Evolutionary conservation across 306 rosid species (phyloP).

Genomic region (Malus domestica): DNA sequence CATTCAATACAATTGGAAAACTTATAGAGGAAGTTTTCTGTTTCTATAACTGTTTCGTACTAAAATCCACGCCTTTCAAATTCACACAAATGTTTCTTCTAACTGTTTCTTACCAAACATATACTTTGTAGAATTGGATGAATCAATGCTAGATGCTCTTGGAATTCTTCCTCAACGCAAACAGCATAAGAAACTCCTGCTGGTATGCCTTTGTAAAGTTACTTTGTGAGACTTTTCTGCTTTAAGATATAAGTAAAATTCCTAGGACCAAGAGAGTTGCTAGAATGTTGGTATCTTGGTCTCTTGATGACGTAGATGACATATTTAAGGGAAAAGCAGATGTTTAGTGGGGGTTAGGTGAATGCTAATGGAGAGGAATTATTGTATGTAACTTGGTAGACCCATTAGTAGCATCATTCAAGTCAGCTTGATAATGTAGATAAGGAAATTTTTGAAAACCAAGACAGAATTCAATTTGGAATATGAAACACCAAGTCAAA

Average conservation of each 20-base stretch:
- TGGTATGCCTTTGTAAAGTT: constrained; percentile 45
- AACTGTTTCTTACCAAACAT: constrained; percentile 20
- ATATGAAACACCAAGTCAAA: neutral
- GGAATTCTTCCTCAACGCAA: constrained; percentile 96
- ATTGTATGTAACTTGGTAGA: neutral
- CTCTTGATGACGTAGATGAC: neutral
- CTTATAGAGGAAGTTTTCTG: no score
- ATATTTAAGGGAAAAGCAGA: neutral
- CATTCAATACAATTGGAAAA: no score
- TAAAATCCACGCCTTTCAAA: neutral
- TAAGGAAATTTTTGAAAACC: neutral
- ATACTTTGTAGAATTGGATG: constrained; percentile 65
- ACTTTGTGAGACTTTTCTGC: neutral
- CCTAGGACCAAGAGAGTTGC: neutral
- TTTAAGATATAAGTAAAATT: neutral
- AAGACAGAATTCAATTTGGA: neutral
- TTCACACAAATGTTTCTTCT: neutral
- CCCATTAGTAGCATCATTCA: neutral
- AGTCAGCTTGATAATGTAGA: neutral
- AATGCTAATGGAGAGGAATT: neutral
- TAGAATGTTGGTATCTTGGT: neutral
- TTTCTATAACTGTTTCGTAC: neutral
- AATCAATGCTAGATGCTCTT: constrained; percentile 82
- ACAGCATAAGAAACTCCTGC: constrained; percentile 74
- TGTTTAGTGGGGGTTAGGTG: neutral